phyloP scores from a whole-genome alignment of 768 basidiomycete species.

The Agrocybe pediades region DNA sequence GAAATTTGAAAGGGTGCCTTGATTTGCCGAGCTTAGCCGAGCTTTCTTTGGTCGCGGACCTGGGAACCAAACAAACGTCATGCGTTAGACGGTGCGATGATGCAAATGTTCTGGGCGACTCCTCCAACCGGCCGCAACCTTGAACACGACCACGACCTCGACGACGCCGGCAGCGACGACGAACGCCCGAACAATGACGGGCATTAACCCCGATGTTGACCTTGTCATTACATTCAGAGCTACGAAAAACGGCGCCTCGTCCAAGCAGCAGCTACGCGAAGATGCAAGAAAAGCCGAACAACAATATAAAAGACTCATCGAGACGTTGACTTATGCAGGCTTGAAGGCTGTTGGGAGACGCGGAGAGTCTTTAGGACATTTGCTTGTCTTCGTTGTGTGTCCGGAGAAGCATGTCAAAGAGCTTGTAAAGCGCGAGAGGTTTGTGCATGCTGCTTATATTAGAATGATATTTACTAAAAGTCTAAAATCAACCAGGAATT shows the following conservation, averaged over 20 bases:
- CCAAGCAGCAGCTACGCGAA: constrained; percentile 64
- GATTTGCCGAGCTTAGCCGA: no score
- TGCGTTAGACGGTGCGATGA: no score
- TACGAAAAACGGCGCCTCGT: constrained; percentile 45
- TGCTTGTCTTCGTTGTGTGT: constrained; percentile 78
- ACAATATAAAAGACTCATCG: constrained; percentile 68
- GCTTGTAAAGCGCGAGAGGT: constrained; percentile 78
- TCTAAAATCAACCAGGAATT: constrained; percentile 45
- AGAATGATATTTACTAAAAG: background rate
- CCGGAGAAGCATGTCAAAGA: constrained; percentile 59
- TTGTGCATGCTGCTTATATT: no score
- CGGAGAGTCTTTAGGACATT: constrained; percentile 75
- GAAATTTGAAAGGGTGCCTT: no score
- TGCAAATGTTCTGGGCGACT: no score
- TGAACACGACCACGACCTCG: no score
- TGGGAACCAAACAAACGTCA: no score
- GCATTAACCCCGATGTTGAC: constrained; percentile 70
- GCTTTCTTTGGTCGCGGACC: no score
- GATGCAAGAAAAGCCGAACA: constrained; percentile 65
- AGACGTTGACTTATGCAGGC: constrained; percentile 61
- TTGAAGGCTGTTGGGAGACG: constrained; percentile 73
- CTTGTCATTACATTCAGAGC: constrained; percentile 74
- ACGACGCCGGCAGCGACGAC: no score
- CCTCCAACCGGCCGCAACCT: no score
- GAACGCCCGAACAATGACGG: no score